phyloP scores from a whole-genome alignment of 306 rosid species.

The Lathyrus sativus region DNA sequence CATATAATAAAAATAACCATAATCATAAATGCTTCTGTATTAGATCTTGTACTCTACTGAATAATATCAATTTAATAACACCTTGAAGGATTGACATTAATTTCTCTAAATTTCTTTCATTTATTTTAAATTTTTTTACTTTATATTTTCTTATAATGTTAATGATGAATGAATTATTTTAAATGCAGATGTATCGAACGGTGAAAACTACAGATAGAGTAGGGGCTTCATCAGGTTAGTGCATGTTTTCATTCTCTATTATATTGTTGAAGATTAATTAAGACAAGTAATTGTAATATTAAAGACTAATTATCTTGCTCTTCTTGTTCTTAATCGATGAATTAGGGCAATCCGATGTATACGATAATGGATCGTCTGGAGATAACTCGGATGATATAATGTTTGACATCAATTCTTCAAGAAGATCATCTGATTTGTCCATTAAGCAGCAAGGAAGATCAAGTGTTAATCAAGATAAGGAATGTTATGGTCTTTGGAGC shows the following conservation, averaged over 20 bases:
- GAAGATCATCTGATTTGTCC: slow-evolving; percentile 53
- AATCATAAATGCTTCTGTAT: slow-evolving; percentile 54
- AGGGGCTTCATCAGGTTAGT: slow-evolving; percentile 83
- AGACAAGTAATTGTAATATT: background rate
- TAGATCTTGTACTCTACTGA: slow-evolving; percentile 47
- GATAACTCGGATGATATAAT: slow-evolving; percentile 81
- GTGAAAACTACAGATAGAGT: slow-evolving; percentile 91
- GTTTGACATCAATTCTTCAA: slow-evolving; percentile 65
- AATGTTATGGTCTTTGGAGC: slow-evolving; percentile 73
- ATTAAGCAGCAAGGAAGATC: slow-evolving; percentile 61
- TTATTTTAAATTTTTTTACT: background rate
- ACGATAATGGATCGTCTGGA: slow-evolving; percentile 88
- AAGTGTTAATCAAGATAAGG: slow-evolving; percentile 57
- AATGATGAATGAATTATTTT: slow-evolving; percentile 9
- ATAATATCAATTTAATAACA: slow-evolving; percentile 36
- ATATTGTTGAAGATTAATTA: slow-evolving; percentile 17
- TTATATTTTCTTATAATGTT: background rate
- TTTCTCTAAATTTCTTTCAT: slow-evolving; percentile 19
- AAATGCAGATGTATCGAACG: slow-evolving; percentile 90
- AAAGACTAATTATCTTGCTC: background rate
- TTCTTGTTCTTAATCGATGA: slow-evolving; percentile 2
- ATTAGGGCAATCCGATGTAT: slow-evolving; percentile 75
- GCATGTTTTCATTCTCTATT: background rate
- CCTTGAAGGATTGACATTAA: background rate
- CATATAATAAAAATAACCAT: slow-evolving; percentile 36